Base-by-base conservation (phyloP, 2,329 filamentous ascomycete species). In the Nigrospora oryzae region DNA sequence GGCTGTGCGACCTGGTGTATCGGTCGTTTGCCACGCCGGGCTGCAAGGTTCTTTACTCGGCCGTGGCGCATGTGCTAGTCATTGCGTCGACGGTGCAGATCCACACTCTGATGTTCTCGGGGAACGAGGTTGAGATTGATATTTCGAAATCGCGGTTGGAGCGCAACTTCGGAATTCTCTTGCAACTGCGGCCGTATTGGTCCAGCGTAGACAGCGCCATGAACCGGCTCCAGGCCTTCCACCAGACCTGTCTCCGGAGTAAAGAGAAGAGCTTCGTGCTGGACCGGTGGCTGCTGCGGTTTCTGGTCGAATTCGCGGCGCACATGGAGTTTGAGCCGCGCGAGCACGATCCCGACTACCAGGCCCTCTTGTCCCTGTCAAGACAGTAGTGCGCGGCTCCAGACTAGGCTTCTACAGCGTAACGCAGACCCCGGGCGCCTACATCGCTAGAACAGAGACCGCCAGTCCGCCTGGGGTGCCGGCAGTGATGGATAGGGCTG, bases 61-160 rank as follows among this genome's bases (percentile, higher is more conserved):
- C 70, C 57, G 65, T 71, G 1, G 69, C 66, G 0, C 69, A 74
- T 51, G 66, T 72, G 32, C 56, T 70, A 5, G 65, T 71, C 11
- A 66, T 74, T 28, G 62, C 68, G 0, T 73, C 69, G 1, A 70
- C 70, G 0, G 61, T 73, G 0, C 64, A 71, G 40, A 61, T 73
- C 12, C 69, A 73, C 45, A 71, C 59, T 0, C 56, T 74, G 1
- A 60, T 73, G 1, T 71, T 72, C 45, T 58, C 57, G 40, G 54
- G 54, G 1, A 58, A 64, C 16, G 61, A 67, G 16, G 49, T 46
- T 5, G 58, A 68, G 39, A 63, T 70, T 8, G 45, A 50, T 0
- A 51, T 55, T 4, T 64, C 69, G 2, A 60, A 61, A 30, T 47
- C 45, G 11, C 58, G 63, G 8, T 56, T 74, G 1, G 67, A 69